Base-by-base conservation (phyloP, 2,329 filamentous ascomycete species). In the Pseudogymnoascus sp. region DNA sequence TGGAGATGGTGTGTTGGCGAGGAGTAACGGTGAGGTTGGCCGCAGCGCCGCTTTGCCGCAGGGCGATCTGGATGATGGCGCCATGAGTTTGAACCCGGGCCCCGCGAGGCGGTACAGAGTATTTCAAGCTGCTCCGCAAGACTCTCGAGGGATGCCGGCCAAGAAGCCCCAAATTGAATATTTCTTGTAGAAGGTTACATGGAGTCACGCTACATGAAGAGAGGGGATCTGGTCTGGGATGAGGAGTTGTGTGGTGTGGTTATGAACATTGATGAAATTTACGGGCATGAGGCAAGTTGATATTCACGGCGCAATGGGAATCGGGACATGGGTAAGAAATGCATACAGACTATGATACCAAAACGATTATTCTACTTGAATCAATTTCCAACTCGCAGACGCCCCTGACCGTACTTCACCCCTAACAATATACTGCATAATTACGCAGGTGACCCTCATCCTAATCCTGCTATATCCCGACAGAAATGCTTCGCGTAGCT, bases 101-200 rank as follows among this genome's bases (percentile, higher is more conserved):
- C 94, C 94, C 1, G 94, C 92, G 2, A 82, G 94, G 69, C 80
- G 94, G 67, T 99, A 99, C 75, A 81, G 93, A 36, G 93, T 99
- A 8, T 99, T 99, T 72, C 92, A 97, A 70, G 94, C 94, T 0
- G 94, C 94, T 60, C 92, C 94, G 59, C 94, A 99, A 76, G 94
- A 97, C 74, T 91, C 89, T 1, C 83, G 94, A 68, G 94, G 94
- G 4, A 99, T 99, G 94, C 94, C 94, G 62, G 94, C 94, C 2
- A 99, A 99, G 82, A 97, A 97, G 75, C 94, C 94, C 2, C 91
- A 96, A 60, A 91, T 91, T 12, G 93, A 97, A 76, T 99, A 97
- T 78, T 99, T 99, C 75, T 78, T 99, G 75, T 86, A 73, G 14
- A 2, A 6, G 5, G 9, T 15, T 30, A 25, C 22, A 18, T 50